phyloP scores from a whole-genome alignment of 331 rosid species.

The Dryas integrifolia region DNA sequence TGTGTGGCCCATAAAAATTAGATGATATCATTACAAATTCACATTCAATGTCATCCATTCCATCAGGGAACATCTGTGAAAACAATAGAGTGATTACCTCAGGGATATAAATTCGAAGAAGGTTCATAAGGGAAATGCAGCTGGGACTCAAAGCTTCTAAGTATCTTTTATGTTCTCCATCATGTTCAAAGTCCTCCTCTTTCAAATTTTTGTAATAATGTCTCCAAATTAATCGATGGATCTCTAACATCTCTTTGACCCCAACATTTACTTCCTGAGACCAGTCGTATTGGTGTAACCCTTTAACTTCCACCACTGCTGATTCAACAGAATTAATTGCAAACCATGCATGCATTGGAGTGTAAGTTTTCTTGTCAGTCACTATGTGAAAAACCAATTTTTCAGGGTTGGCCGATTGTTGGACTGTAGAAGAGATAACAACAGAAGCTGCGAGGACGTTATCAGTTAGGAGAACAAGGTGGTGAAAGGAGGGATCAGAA shows the following conservation, averaged over 20 bases:
- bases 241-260: conserved; percentile 72
- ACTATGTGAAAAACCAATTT: conserved; percentile 76
- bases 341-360: conserved; percentile 96
- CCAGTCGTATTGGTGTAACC: conserved; percentile 93
- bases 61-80: conserved; percentile 28
- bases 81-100: conserved; percentile 52
- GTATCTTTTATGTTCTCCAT: conserved; percentile 42
- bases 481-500: conserved; percentile 62
- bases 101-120: conserved; percentile 71
- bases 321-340: conserved; percentile 61
- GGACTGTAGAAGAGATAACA: conserved; percentile 66
- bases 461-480: conserved; percentile 76
- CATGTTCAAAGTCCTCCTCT: conserved; percentile 36
- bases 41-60: conserved; percentile 27
- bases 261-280: conserved; percentile 67
- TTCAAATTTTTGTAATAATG: conserved; percentile 49
- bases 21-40: conserved; percentile 38
- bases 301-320: conserved; percentile 79
- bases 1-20: conserved; percentile 52
- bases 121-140: conserved; percentile 79
- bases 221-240: conserved; percentile 69
- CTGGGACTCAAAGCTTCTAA: conserved; percentile 57
- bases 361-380: conserved; percentile 83
- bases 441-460: conserved; percentile 91
- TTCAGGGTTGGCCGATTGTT: conserved; percentile 64